Percentiles rank a stretch among this genome's conserved stretches.
phyloP scores from a whole-genome alignment of 2,329 filamentous ascomycete species.

The Emericellopsis cladophorae region DNA sequence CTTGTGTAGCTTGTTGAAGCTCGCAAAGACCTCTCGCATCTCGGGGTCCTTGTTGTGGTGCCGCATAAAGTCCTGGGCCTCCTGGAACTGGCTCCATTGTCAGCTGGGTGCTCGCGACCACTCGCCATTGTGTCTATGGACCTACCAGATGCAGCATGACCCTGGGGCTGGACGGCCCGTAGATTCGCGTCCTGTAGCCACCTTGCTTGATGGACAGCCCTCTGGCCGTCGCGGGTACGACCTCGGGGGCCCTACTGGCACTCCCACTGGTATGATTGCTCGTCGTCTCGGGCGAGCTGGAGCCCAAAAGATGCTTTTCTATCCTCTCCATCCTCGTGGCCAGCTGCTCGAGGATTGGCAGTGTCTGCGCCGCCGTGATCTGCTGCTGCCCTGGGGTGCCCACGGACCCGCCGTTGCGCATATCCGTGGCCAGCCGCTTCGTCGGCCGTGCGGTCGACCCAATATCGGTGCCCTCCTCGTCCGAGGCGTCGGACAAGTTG shows the following conservation, averaged over 20 bases:
- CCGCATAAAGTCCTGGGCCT: constrained; percentile 37
- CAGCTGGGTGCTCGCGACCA: not conserved
- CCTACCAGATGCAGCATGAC: constrained; percentile 41
- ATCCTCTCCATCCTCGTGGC: constrained; percentile 36
- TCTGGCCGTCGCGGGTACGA: constrained; percentile 24
- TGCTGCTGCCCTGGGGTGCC: too few relatives aligned
- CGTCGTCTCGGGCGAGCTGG: constrained; percentile 18
- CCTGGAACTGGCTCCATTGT: constrained; percentile 28
- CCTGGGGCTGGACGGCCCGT: constrained; percentile 39
- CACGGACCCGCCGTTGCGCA: not conserved
- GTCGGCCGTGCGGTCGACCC: constrained; percentile 5
- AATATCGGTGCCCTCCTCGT: constrained; percentile 19
- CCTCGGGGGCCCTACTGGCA: not conserved
- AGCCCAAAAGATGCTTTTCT: constrained; percentile 34
- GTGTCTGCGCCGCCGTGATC: constrained; percentile 6
- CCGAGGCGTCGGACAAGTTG: constrained; percentile 36
- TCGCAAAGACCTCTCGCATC: constrained; percentile 27
- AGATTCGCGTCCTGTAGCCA: constrained; percentile 32
- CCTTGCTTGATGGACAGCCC: constrained; percentile 35
- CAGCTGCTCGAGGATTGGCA: constrained; percentile 32
- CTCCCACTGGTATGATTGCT: not conserved
- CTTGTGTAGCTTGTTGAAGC: constrained; percentile 33
- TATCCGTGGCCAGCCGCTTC: constrained; percentile 9
- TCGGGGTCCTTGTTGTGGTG: constrained; percentile 25
- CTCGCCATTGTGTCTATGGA: constrained; percentile 1